Evolutionary conservation across 345 rosid genomes (phyloP).

Genomic region (Ricinus communis): DNA sequence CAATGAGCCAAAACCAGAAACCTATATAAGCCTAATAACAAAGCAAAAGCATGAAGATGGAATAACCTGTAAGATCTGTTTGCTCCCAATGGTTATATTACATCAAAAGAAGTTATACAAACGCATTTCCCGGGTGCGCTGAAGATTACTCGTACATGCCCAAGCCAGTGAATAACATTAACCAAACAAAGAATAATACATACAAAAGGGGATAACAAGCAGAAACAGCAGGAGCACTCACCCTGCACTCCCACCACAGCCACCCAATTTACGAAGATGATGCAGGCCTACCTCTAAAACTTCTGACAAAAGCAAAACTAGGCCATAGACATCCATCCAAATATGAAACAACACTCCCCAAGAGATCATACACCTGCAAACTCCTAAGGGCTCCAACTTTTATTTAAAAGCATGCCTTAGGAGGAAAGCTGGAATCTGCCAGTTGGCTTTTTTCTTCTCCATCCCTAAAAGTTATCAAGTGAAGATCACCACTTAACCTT

Average conservation of each 20-base stretch:
- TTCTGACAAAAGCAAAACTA: slow-evolving; percentile 17
- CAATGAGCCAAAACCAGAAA: too few relatives aligned
- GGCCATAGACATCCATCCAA: slow-evolving; percentile 20
- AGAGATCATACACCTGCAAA: slow-evolving; percentile 13
- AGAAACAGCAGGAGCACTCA: slow-evolving; percentile 22
- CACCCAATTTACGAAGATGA: slow-evolving; percentile 23
- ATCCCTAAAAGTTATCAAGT: slow-evolving; percentile 52
- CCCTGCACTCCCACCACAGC: slow-evolving; percentile 21
- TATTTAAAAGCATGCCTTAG: slow-evolving; percentile 27
- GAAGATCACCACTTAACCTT: background rate
- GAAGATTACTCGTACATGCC: slow-evolving; percentile 28
- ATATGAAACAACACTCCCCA: slow-evolving; percentile 18
- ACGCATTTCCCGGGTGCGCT: slow-evolving; percentile 17
- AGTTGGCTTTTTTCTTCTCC: slow-evolving; percentile 81
- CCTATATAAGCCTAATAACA: too few relatives aligned
- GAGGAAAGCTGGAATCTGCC: slow-evolving; percentile 83
- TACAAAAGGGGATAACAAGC: slow-evolving; percentile 23
- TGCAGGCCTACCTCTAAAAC: slow-evolving; percentile 21
- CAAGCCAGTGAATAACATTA: slow-evolving; percentile 23
- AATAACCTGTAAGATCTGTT: slow-evolving; percentile 5
- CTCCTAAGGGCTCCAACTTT: slow-evolving; percentile 15
- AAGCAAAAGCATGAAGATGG: background rate
- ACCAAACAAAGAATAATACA: slow-evolving; percentile 41
- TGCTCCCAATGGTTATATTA: slow-evolving; percentile 30
- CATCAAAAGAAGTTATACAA: slow-evolving; percentile 31